Evolutionary conservation across 129 eudicot species (phyloP), one percentile per base, ranked within the genome.

Genomic region (Chrysanthemum makinoi): DNA sequence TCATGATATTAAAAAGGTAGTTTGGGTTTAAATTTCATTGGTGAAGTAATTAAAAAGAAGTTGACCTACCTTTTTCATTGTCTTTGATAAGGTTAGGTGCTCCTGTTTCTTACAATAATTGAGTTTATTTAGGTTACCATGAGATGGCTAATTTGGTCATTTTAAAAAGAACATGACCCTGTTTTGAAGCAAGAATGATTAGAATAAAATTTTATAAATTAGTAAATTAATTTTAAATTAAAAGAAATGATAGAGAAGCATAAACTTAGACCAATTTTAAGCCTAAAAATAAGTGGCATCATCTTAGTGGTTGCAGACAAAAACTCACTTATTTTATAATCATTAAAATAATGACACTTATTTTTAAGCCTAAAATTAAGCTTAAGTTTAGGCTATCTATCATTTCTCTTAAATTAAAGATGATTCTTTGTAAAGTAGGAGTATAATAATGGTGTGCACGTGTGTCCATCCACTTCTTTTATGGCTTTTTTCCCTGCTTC

Each of bases 401-500:
- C n/a, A n/a, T n/a, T n/a, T n/a, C n/a, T n/a, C 0, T 20, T 54
- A 49, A 57, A 69, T 33, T 35, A 65, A 72, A 72, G 69, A 72
- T 35, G 77, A 63, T 79, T 65, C 64, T 79, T 79, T 65, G 57
- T 57, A 65, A 77, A 65, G 78, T 72, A 60, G 74, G 77, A 72
- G 78, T 72, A 72, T 72, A 79, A 72, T 65, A 72, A 80, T 80
- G 46, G 81, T 71, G 88, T 82, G 91, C 95, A 87, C 96, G 96
- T 90, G 96, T 90, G 96, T 73, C 82, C 90, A 82, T 84, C 90
- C 80, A 75, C 85, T 79, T 76, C 79, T 76, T 66, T 50, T 80
- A 80, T 76, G 88, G 77, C 79, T 69, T 83, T 72, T 64, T 62
- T 49, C 73, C 52, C 56, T 53, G 46, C 69, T 44, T 65, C 52